Percentiles rank a stretch among this genome's conserved stretches.
phyloP scores from a whole-genome alignment of 176 grass and related monocot species.

The Carex kokanica region DNA sequence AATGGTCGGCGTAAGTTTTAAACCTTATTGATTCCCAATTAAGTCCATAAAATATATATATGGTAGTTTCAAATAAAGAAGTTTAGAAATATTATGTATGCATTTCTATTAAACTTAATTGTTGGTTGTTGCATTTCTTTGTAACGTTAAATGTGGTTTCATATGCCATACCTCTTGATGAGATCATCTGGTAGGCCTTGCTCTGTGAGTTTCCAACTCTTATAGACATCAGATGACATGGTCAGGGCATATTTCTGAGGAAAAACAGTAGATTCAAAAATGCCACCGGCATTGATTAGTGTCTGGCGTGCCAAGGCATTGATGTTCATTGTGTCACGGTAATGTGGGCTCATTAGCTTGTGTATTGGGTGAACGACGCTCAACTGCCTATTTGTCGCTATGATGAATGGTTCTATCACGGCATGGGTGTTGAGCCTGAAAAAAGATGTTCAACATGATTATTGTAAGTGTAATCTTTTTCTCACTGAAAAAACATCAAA shows the following conservation, averaged over 20 bases:
- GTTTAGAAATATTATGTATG: neutral
- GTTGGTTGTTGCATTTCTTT: neutral
- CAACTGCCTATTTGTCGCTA: constrained; percentile 73
- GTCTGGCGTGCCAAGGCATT: constrained; percentile 70
- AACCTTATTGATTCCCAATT: neutral
- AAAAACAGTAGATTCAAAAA: constrained; percentile 75
- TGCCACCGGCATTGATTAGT: constrained; percentile 68
- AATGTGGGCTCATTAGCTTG: constrained; percentile 83
- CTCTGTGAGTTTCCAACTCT: constrained; percentile 80
- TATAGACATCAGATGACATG: constrained; percentile 73
- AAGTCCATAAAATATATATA: neutral
- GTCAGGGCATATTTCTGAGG: constrained; percentile 54
- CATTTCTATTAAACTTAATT: neutral
- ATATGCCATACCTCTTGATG: constrained; percentile 50
- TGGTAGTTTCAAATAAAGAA: neutral
- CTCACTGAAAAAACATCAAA: neutral
- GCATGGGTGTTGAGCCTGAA: constrained; percentile 81
- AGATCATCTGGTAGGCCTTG: constrained; percentile 74
- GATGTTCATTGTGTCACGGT: constrained; percentile 93
- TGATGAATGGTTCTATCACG: constrained; percentile 72
- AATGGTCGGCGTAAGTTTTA: no score
- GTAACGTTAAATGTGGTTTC: neutral
- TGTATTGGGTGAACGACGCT: constrained; percentile 68
- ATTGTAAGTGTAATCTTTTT: neutral
- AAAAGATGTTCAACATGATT: constrained; percentile 19